Base-by-base conservation (phyloP, 2,329 filamentous ascomycete species). In the Neonectria faginata region DNA sequence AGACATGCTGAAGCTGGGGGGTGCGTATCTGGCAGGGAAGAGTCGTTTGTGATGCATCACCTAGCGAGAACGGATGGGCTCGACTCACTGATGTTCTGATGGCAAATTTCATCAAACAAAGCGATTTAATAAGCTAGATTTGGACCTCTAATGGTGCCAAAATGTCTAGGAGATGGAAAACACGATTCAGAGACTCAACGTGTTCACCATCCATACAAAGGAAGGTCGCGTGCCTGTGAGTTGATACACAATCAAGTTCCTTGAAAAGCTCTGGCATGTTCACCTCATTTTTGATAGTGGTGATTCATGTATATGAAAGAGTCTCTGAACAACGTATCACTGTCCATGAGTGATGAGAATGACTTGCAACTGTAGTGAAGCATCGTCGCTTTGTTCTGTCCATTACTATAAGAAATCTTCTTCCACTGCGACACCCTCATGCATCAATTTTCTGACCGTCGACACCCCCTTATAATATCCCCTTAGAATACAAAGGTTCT, bases 1-100 rank as follows among this genome's bases (percentile, higher is more conserved):
- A 9, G 84, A 86, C 1, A 88, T 91, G 83, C 75, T 97, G 72
- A 88, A 83, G 77, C 76, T 84, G 29, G 91, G 89, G 4, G 81
- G 84, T 42, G 79, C 80, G 3, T 94, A 92, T 79, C 77, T 94
- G 64, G 75, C 67, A 20, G 75, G 74, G 50, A 80, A 78, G 72
- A 83, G 82, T 68, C 81, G 78, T 72, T 71, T 84, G 62, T 85
- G 67, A 80, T 73, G 31, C 9, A 27, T 11, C 8, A 18, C 14
- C 6, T 53, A 22, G 16, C 14, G 10, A 41, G 18, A 18, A 44
- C 9, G 44, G 44, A 12, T 11, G 7, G 20, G 25, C 14, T n/a
- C 14, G 11, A 31, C 3, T 41, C 11, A 22, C 11, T 31, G 27
- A 20, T 18, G 27, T 29, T 48, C 8, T 14, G 6, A 48, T 8